Conservation (phyloP, 75 land plant genomes). For the Azolla pinnata region DNA sequence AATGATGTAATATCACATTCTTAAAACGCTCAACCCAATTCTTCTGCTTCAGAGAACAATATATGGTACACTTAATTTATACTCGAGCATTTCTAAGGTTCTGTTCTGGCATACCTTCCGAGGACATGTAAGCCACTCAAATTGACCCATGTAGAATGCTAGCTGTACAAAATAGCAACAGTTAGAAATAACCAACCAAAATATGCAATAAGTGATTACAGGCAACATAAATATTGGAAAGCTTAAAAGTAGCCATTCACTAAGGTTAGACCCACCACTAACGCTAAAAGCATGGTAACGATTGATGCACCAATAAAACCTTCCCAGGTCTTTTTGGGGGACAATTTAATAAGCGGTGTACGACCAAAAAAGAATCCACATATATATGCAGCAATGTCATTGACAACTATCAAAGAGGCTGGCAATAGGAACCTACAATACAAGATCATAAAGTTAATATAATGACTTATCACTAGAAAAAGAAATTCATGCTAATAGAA, state of each 20-base stretch:
- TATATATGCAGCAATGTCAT: constrained; percentile 86
- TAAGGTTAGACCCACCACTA: constrained; percentile 48
- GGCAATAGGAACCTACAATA: constrained; percentile 84
- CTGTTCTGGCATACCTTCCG: constrained; percentile 66
- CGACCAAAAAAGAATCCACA: constrained; percentile 88
- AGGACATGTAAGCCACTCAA: constrained; percentile 92
- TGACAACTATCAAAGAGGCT: constrained; percentile 79
- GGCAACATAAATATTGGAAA: not conserved
- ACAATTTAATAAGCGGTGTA: constrained; percentile 82
- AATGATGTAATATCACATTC: no score
- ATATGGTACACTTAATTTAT: no score
- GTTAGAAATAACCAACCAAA: not conserved
- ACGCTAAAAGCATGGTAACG: constrained; percentile 72
- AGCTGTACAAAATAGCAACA: constrained; percentile 39
- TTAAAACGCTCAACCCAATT: no score
- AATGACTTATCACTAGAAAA: not conserved
- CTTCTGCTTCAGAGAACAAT: no score
- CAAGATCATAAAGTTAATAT: not conserved
- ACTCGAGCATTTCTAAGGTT: no score
- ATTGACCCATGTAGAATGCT: constrained; percentile 79
- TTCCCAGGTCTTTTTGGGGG: constrained; percentile 98
- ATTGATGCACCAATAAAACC: constrained; percentile 97
- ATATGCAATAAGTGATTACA: not conserved
- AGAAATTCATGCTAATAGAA: not conserved
- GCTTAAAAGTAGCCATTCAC: not conserved